These are phyloP conservation scores for Russula olivacea DNA, from an alignment of 768 basidiomycete genomes.

Conservation along the genomic window DNA sequence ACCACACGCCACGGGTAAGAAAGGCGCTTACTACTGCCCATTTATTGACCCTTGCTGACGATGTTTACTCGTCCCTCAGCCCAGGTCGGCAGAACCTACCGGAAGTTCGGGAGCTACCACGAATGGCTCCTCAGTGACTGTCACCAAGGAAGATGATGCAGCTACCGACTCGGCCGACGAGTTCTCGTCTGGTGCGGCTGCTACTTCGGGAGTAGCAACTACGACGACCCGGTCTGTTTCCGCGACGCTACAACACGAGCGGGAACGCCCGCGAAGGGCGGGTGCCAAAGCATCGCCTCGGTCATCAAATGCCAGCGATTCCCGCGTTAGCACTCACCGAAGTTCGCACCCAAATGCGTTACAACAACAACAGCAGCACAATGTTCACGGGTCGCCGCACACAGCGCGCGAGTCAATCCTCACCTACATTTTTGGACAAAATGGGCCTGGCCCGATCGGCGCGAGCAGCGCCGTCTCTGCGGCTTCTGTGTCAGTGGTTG, in stretches of 20 bases:
- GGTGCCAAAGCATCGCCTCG: constrained; percentile 36
- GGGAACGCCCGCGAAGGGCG: constrained; percentile 58
- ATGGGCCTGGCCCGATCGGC: constrained; percentile 69
- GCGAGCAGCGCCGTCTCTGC: constrained; percentile 32
- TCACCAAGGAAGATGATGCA: constrained; percentile 55
- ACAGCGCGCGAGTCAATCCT: constrained; percentile 86
- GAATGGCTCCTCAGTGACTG: constrained; percentile 31
- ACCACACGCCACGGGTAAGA: constrained; percentile 49
- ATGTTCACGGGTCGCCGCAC: constrained; percentile 26
- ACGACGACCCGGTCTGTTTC: constrained; percentile 67
- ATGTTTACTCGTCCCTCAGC: constrained; percentile 36
- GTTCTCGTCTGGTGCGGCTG: constrained; percentile 43
- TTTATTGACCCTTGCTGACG: background rate
- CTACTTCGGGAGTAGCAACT: constrained; percentile 36
- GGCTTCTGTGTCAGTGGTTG: background rate
- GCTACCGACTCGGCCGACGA: constrained; percentile 61
- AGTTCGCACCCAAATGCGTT: constrained; percentile 2
- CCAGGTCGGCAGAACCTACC: constrained; percentile 52
- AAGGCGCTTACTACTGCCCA: background rate
- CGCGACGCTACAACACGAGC: constrained; percentile 63
- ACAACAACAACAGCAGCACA: background rate
- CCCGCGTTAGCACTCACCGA: constrained; percentile 24
- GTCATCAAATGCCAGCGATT: constrained; percentile 27
- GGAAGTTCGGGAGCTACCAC: constrained; percentile 37
- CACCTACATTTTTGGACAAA: constrained; percentile 96